phyloP scores from a whole-genome alignment of 2,329 filamentous ascomycete genomes.

The Podosphaera aphanis region DNA sequence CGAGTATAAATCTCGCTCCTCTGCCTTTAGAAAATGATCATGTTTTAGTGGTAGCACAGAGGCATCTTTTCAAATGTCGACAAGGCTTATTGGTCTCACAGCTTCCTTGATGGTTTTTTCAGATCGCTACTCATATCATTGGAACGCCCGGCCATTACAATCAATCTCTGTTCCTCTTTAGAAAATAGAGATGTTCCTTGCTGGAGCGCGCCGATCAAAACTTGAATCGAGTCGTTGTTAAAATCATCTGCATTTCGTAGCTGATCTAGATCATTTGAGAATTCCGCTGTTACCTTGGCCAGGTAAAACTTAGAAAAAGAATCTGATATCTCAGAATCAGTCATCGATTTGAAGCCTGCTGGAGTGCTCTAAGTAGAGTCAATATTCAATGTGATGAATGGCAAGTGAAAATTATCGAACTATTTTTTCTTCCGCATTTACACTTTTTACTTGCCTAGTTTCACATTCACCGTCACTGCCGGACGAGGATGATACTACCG shows the following conservation, averaged over 20 bases:
- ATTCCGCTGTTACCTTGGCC: constrained; percentile 42
- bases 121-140: no score
- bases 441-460: neutral
- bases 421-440: neutral
- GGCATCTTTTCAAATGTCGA: no score
- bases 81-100: no score
- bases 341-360: neutral
- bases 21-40: no score
- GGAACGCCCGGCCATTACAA: constrained; percentile 7
- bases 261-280: constrained; percentile 51
- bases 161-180: constrained; percentile 23
- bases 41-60: no score
- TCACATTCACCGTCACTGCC: constrained; percentile 8
- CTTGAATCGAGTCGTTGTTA: constrained; percentile 35
- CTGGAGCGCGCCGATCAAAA: constrained; percentile 43
- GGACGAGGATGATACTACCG: constrained; percentile 6
- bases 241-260: constrained; percentile 48
- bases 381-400: neutral
- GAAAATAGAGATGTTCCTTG: constrained; percentile 42
- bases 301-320: constrained; percentile 44
- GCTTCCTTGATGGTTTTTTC: no score
- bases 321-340: constrained; percentile 7
- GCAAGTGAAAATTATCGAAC: neutral
- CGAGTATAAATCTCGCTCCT: no score
- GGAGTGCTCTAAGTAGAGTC: neutral